Percentiles rank a stretch among this genome's conserved stretches.
Evolutionary conservation across 2,329 filamentous ascomycete species (phyloP).

Genomic region (Cercospora beticola): DNA sequence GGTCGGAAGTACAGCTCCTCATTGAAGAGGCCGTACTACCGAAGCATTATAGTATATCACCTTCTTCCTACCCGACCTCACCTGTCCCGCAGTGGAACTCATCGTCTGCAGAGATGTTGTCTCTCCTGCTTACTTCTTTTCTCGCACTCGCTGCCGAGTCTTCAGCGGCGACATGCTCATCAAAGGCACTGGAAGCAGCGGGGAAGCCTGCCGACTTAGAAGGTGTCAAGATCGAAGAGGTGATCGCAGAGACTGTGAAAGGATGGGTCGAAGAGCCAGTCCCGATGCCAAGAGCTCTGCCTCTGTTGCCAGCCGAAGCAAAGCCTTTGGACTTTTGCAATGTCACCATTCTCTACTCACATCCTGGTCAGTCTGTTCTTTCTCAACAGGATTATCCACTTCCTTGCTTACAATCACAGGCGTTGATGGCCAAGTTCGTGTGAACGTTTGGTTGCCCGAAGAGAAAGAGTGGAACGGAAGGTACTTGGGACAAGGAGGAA

Average conservation of each 20-base stretch:
- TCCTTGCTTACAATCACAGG: conserved; percentile 7
- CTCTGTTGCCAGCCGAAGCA: conserved; percentile 10
- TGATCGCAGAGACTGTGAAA: conserved; percentile 12
- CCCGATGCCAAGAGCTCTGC: conserved; percentile 11
- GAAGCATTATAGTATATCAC: neutral
- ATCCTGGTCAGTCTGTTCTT: conserved; percentile 28
- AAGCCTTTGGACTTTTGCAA: conserved; percentile 37
- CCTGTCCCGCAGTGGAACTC: neutral
- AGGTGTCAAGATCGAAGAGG: conserved; percentile 3
- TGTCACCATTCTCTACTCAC: conserved; percentile 40
- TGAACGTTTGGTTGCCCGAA: conserved; percentile 36
- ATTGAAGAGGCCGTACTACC: neutral
- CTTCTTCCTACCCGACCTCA: neutral
- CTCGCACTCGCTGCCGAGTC: neutral
- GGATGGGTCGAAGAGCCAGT: conserved; percentile 18
- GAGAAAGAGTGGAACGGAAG: conserved; percentile 36
- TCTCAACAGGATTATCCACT: neutral
- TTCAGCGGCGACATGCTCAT: conserved; percentile 8
- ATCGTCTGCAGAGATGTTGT: neutral
- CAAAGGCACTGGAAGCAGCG: neutral
- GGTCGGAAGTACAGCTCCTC: neutral
- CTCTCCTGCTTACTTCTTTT: neutral
- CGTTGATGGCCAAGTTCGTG: conserved; percentile 32
- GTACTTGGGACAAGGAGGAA: conserved; percentile 45
- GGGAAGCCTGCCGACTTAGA: neutral